These are phyloP conservation scores for Saxophila tyrrhenica DNA, from an alignment of 495 filamentous ascomycete species.

Conservation along the genomic window DNA sequence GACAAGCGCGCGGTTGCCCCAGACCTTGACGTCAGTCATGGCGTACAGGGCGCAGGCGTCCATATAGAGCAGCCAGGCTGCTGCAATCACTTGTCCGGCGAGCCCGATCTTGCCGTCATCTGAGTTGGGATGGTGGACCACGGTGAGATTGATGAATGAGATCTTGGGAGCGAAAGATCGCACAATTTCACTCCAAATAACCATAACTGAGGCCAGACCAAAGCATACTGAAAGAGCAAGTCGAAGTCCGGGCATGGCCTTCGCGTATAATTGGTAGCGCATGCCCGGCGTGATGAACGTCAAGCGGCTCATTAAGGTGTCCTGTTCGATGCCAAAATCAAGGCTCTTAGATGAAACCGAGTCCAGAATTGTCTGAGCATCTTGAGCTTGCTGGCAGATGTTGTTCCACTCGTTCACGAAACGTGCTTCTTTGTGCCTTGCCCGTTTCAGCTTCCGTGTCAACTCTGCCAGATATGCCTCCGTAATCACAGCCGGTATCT, in stretches of 20 bases:
- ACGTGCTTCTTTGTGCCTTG: constrained; percentile 68
- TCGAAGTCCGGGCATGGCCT: constrained; percentile 53
- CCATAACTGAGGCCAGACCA: constrained; percentile 60
- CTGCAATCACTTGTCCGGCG: constrained; percentile 70
- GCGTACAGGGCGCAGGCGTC: constrained; percentile 71
- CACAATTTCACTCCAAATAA: constrained; percentile 87
- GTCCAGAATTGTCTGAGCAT: constrained; percentile 73
- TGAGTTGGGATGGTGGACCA: constrained; percentile 62
- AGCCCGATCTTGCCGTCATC: constrained; percentile 64
- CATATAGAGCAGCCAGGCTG: constrained; percentile 91
- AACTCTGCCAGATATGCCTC: constrained; percentile 86
- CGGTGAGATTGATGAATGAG: constrained; percentile 73
- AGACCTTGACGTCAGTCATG: constrained; percentile 81
- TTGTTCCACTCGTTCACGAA: constrained; percentile 80
- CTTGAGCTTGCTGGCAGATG: constrained; percentile 57
- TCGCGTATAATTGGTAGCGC: constrained; percentile 63
- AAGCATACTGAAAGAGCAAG: constrained; percentile 53
- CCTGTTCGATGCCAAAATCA: constrained; percentile 52
- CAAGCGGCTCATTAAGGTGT: constrained; percentile 38
- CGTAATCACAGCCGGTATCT: constrained; percentile 72
- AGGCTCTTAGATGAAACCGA: constrained; percentile 69
- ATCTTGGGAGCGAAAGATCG: constrained; percentile 62
- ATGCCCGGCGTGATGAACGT: constrained; percentile 72
- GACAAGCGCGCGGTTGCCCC: constrained; percentile 86
- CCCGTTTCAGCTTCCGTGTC: constrained; percentile 65